These are phyloP conservation scores for Pinus taeda DNA, from an alignment of 75 land plant species.

Conservation along the genomic window DNA sequence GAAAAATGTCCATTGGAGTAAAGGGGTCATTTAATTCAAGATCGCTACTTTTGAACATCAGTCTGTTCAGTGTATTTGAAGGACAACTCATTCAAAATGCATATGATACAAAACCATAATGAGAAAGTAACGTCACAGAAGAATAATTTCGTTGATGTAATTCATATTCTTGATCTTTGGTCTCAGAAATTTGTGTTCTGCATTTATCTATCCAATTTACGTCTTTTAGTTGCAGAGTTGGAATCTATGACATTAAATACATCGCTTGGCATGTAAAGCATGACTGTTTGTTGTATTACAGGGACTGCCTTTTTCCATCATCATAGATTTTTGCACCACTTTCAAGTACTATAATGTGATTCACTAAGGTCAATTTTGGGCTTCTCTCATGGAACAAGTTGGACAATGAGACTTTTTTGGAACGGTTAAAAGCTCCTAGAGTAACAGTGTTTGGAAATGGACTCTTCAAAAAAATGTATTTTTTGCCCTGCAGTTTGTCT, in stretches of 20 bases:
- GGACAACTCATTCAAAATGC: neutral
- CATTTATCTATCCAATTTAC: neutral
- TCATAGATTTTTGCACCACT: neutral
- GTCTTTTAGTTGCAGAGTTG: neutral
- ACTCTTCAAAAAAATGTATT: neutral
- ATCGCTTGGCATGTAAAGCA: neutral
- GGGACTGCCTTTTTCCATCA: neutral
- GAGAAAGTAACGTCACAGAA: neutral
- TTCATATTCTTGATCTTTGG: neutral
- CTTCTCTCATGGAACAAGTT: neutral
- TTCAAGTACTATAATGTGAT: neutral
- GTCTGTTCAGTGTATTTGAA: neutral
- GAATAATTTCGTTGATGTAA: neutral
- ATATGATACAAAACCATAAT: neutral
- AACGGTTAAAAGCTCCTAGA: neutral
- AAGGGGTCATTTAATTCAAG: neutral
- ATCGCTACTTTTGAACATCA: neutral
- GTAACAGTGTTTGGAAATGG: neutral
- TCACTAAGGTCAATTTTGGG: neutral
- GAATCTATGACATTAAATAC: neutral
- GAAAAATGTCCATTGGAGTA: conserved; percentile 10
- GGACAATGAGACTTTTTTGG: neutral
- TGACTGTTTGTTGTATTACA: neutral
- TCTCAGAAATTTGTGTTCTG: neutral
- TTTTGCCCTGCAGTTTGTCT: neutral